Conservation (phyloP, 208 protist species). For the Leptomonas seymouri region DNA sequence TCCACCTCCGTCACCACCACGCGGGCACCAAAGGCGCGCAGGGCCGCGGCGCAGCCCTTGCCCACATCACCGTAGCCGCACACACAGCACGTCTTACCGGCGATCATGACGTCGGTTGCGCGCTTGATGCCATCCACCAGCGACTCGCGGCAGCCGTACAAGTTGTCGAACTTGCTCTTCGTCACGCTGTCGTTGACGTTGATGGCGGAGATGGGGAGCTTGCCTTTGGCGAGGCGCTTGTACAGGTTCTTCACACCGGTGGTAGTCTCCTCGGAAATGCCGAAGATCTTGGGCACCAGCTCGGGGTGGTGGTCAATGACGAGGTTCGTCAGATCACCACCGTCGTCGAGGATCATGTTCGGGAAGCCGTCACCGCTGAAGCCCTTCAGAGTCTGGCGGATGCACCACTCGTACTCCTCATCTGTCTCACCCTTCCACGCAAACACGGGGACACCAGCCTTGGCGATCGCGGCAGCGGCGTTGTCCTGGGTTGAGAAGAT, state of each 20-base stretch:
- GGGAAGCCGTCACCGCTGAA: slow-evolving; percentile 89
- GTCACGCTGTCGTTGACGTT: slow-evolving; percentile 99
- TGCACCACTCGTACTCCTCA: slow-evolving; percentile 99
- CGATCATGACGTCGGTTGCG: slow-evolving; percentile 99
- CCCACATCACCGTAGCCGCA: slow-evolving; percentile 99
- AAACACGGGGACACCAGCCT: slow-evolving; percentile 96
- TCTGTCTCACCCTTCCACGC: slow-evolving; percentile 99
- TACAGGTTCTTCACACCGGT: slow-evolving; percentile 99
- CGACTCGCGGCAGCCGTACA: slow-evolving; percentile 99
- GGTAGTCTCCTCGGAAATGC: slow-evolving; percentile 99
- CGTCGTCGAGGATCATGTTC: slow-evolving; percentile 99
- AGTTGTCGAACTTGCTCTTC: slow-evolving; percentile 99
- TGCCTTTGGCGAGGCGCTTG: slow-evolving; percentile 94
- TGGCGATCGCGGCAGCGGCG: slow-evolving; percentile 87
- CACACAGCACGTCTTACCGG: slow-evolving; percentile 98
- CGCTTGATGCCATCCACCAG: slow-evolving; percentile 99
- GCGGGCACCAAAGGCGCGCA: slow-evolving; percentile 96
- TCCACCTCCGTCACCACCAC: slow-evolving; percentile 99
- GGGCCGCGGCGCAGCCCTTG: slow-evolving; percentile 98
- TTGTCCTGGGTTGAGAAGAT: slow-evolving; percentile 99
- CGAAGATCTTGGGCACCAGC: slow-evolving; percentile 94
- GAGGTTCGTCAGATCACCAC: slow-evolving; percentile 99
- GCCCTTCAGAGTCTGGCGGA: slow-evolving; percentile 92
- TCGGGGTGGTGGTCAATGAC: slow-evolving; percentile 95
- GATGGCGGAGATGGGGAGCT: slow-evolving; percentile 98